Evolutionary conservation across 2,329 filamentous ascomycete species (phyloP).

Genomic region (Aspergillus sp.): DNA sequence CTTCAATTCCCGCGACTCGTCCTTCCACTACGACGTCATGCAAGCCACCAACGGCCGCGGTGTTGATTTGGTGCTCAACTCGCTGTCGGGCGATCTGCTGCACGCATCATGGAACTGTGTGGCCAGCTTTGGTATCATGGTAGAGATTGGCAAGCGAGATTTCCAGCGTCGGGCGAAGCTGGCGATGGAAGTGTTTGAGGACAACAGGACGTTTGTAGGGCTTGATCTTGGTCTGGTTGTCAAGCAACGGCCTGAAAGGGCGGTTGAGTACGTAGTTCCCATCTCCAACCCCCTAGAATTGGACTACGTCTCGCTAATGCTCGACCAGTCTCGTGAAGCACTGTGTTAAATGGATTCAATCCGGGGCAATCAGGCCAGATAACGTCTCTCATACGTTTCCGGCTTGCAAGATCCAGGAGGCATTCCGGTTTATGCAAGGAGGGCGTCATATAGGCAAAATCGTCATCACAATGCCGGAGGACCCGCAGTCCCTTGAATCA

Average conservation of each 20-base stretch:
- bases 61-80: too few relatives aligned
- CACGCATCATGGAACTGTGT: neutral
- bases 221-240: neutral
- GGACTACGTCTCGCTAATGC: neutral
- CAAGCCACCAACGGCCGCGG: neutral
- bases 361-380: too few relatives aligned
- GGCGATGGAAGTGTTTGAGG: neutral
- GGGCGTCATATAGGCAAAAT: too few relatives aligned
- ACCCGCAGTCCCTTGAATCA: too few relatives aligned
- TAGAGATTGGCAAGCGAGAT: neutral
- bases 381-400: too few relatives aligned
- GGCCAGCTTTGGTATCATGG: neutral
- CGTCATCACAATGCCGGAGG: too few relatives aligned
- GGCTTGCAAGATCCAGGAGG: too few relatives aligned
- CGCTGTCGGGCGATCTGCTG: too few relatives aligned
- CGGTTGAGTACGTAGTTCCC: neutral
- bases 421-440: too few relatives aligned
- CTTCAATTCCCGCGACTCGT: neutral
- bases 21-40: neutral
- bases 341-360: too few relatives aligned
- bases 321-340: conserved; percentile 14
- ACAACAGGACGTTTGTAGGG: neutral
- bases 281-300: neutral
- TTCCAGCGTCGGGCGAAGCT: neutral
- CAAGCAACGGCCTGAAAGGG: neutral